phyloP scores from a whole-genome alignment of 345 rosid species.

The Ceriops tagal region DNA sequence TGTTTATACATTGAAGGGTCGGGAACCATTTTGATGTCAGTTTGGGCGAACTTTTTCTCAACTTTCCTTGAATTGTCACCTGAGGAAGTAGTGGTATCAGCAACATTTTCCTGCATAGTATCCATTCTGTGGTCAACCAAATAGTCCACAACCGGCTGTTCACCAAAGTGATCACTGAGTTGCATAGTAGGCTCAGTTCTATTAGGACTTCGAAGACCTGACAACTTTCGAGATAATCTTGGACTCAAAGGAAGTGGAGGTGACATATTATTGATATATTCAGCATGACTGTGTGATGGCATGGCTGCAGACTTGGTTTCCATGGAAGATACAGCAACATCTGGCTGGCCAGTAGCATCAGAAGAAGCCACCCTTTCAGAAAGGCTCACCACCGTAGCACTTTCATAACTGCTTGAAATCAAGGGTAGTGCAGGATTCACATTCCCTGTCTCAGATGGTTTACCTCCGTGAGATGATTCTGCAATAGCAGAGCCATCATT shows the following conservation, averaged over 20 bases:
- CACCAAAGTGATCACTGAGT: slow-evolving; percentile 39
- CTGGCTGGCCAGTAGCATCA: slow-evolving; percentile 34
- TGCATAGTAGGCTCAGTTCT: slow-evolving; percentile 40
- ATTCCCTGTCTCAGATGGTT: slow-evolving; percentile 25
- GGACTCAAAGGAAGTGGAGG: slow-evolving; percentile 59
- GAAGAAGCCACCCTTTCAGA: slow-evolving; percentile 34
- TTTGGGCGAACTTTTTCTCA: slow-evolving; percentile 41
- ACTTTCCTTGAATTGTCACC: slow-evolving; percentile 46
- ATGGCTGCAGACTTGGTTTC: slow-evolving; percentile 42
- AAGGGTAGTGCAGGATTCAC: no score
- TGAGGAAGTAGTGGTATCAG: slow-evolving; percentile 30
- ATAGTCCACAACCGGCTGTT: slow-evolving; percentile 42
- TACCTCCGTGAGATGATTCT: slow-evolving; percentile 22
- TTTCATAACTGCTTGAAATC: no score
- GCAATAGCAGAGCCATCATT: slow-evolving; percentile 38
- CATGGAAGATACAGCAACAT: slow-evolving; percentile 25
- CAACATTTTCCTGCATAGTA: slow-evolving; percentile 26
- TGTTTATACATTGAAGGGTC: slow-evolving; percentile 54
- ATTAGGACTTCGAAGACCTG: slow-evolving; percentile 44
- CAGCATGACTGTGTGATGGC: slow-evolving; percentile 44
- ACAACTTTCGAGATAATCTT: slow-evolving; percentile 42
- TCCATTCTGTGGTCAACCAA: slow-evolving; percentile 60
- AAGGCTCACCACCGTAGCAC: slow-evolving; percentile 2
- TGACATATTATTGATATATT: slow-evolving; percentile 39
- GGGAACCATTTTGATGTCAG: slow-evolving; percentile 40